These are phyloP conservation scores for Sporothrix dimorphospora DNA, from an alignment of 2,329 filamentous ascomycete species.

Conservation along the genomic window DNA sequence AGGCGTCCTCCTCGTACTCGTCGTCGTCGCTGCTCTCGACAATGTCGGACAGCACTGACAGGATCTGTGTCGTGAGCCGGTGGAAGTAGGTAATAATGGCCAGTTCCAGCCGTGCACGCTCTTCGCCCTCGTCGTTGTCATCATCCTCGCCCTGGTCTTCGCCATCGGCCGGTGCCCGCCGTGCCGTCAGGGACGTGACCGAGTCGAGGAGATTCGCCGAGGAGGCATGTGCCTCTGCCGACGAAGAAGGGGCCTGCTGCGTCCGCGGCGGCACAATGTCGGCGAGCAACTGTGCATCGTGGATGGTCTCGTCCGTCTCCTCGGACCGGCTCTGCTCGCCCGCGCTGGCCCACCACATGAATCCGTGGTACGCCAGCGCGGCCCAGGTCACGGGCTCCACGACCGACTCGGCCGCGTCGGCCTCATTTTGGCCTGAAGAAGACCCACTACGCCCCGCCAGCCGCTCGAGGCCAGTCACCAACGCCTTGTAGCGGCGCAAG, in stretches of 20 bases:
- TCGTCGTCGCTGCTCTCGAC: slow-evolving; percentile 56
- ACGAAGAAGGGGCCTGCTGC: neutral
- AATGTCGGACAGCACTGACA: slow-evolving; percentile 64
- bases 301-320: slow-evolving; percentile 60
- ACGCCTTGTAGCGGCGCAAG: slow-evolving; percentile 73
- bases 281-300: slow-evolving; percentile 59
- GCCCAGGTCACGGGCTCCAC: slow-evolving; percentile 70
- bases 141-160: slow-evolving; percentile 35
- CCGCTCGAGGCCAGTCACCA: slow-evolving; percentile 65
- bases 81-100: slow-evolving; percentile 82
- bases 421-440: slow-evolving; percentile 41
- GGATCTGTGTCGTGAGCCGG: slow-evolving; percentile 68
- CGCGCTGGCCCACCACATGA: slow-evolving; percentile 89
- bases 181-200: slow-evolving; percentile 50
- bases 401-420: slow-evolving; percentile 57
- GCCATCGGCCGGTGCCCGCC: slow-evolving; percentile 35
- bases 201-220: slow-evolving; percentile 47
- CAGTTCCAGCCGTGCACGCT: slow-evolving; percentile 62
- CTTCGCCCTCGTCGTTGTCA: slow-evolving; percentile 44
- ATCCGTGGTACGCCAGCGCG: slow-evolving; percentile 76
- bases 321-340: slow-evolving; percentile 69
- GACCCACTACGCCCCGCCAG: slow-evolving; percentile 37
- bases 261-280: slow-evolving; percentile 50
- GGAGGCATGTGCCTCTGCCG: slow-evolving; percentile 16
- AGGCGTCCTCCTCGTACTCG: slow-evolving; percentile 46